Conservation (phyloP, 225 moss, liverwort and hornwort genomes). For the Marchantia paleacea region DNA sequence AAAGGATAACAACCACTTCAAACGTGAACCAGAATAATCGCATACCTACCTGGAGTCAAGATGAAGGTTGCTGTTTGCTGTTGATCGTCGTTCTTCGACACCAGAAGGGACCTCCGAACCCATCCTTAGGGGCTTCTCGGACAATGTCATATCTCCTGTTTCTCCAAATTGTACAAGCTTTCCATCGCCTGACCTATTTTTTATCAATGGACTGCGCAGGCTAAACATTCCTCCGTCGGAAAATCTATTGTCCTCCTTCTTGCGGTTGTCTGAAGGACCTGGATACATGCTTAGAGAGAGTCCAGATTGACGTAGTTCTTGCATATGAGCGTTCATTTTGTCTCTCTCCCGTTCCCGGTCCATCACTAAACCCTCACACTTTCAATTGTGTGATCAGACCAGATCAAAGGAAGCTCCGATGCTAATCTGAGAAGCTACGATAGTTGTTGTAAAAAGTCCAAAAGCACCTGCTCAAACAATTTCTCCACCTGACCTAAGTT, state of each 20-base stretch:
- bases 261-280: conserved; percentile 32
- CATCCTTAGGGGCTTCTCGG: conserved; percentile 33
- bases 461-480: not conserved
- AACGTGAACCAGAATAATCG: not conserved
- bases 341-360: conserved; percentile 39
- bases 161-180: conserved; percentile 36
- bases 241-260: conserved; percentile 35
- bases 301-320: conserved; percentile 43
- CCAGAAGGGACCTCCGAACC: conserved; percentile 28
- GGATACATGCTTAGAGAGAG: conserved; percentile 42
- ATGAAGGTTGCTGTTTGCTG: conserved; percentile 33
- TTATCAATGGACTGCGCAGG: conserved; percentile 34
- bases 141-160: conserved; percentile 16
- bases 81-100: conserved; percentile 29
- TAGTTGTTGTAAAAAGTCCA: not conserved
- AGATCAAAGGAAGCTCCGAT: not conserved
- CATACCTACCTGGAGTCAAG: conserved; percentile 35
- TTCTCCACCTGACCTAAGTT: too few relatives aligned
- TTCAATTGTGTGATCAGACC: not conserved
- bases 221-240: conserved; percentile 37
- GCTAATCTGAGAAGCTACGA: not conserved
- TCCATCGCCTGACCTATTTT: conserved; percentile 27
- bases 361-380: conserved; percentile 17
- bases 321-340: conserved; percentile 29
- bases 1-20: not conserved